These are phyloP conservation scores for Botrytis aclada DNA, from an alignment of 2,329 filamentous ascomycete species.

Conservation along the genomic window DNA sequence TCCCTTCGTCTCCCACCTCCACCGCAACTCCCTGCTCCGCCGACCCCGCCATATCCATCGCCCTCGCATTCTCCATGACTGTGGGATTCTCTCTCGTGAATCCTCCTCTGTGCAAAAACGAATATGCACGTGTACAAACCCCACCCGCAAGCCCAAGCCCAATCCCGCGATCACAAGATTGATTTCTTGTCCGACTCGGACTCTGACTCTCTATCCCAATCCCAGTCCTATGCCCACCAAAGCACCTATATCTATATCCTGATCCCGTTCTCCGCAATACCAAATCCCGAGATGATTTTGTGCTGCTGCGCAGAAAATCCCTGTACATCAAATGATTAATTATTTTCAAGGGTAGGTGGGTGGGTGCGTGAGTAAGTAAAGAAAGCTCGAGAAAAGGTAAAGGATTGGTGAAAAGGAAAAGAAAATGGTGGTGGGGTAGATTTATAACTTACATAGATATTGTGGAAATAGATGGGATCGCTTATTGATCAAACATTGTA, in stretches of 20 bases:
- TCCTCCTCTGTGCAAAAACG: background rate
- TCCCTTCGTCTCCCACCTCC: background rate
- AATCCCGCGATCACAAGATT: background rate
- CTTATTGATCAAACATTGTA: background rate
- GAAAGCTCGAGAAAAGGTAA: too few relatives aligned
- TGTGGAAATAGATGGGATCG: background rate
- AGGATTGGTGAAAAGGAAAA: background rate
- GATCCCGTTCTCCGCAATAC: background rate
- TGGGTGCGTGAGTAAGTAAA: background rate
- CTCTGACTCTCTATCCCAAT: too few relatives aligned
- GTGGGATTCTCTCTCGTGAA: too few relatives aligned
- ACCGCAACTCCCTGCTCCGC: background rate
- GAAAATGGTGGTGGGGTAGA: background rate
- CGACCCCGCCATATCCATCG: background rate
- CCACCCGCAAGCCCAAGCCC: background rate
- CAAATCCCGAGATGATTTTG: background rate
- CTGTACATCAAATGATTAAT: background rate
- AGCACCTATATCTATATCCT: too few relatives aligned
- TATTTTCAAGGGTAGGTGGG: background rate
- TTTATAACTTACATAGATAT: background rate
- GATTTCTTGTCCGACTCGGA: background rate
- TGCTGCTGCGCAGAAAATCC: background rate
- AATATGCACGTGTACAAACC: background rate
- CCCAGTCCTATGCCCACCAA: too few relatives aligned
- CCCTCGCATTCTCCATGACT: background rate